Conservation (phyloP, 768 basidiomycete genomes). For the Lyophyllum decastes region DNA sequence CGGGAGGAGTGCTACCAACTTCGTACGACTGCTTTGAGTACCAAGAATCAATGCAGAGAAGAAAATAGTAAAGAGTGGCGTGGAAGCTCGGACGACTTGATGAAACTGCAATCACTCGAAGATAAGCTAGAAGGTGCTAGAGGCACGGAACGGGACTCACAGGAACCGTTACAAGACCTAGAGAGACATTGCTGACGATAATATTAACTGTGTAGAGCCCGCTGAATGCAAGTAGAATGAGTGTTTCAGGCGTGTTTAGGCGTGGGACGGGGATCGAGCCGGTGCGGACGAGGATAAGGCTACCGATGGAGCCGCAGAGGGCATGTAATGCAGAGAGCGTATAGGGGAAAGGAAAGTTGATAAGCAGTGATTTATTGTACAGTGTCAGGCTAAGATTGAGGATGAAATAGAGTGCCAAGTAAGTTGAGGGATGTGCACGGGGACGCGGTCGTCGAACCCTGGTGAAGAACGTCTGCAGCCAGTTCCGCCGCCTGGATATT, state of each 20-base stretch:
- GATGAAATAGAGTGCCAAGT: conserved; percentile 75
- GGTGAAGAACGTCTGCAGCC: conserved; percentile 6
- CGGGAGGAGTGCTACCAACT: conserved; percentile 75
- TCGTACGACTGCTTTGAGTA: conserved; percentile 56
- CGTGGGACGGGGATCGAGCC: conserved; percentile 17
- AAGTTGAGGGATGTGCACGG: conserved; percentile 14
- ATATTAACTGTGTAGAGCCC: conserved; percentile 93
- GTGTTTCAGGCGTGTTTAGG: conserved; percentile 54
- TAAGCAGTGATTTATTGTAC: conserved; percentile 93
- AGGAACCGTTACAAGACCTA: conserved; percentile 87
- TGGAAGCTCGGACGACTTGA: conserved; percentile 91
- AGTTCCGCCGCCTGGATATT: conserved; percentile 6
- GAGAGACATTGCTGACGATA: conserved; percentile 88
- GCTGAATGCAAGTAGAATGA: conserved; percentile 80
- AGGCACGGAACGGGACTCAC: conserved; percentile 44
- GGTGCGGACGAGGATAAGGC: conserved; percentile 57
- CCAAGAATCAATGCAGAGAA: conserved; percentile 73
- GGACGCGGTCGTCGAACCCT: conserved; percentile 9
- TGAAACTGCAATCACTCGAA: conserved; percentile 66
- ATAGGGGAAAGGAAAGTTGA: conserved; percentile 94
- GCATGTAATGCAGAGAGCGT: conserved; percentile 92
- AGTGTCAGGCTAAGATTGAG: conserved; percentile 93
- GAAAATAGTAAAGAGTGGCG: conserved; percentile 89
- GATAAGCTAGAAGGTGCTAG: background rate
- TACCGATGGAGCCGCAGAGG: conserved; percentile 81